Base-by-base conservation (phyloP, 805 yeast genomes). In the Barnettozyma californica region DNA sequence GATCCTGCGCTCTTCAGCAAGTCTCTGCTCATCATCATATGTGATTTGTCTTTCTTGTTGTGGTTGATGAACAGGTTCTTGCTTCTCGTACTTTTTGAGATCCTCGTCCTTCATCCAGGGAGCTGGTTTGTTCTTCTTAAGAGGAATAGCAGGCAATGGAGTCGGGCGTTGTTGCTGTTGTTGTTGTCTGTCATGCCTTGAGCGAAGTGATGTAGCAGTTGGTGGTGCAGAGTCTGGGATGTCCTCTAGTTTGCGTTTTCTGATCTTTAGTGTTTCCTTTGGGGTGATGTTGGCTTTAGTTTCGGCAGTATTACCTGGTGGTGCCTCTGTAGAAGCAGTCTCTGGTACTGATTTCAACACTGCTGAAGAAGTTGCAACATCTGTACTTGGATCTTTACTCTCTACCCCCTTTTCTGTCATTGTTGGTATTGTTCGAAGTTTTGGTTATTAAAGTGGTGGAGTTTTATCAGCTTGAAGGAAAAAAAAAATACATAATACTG, bases 1-100 rank as follows among this genome's bases (percentile, higher is more conserved):
- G 31, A 46, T 26, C 47, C 55, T 38, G 51, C 49, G 54, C 35
- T 52, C 59, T 31, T 51, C 63, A 6, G 56, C 52, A 11, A 53
- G 55, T 23, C 54, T 52, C 42, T 52, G 46, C 39, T 47, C 47
- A 16, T 54, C 44, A 20, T 44, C 49, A 21, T 50, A 46, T 8
- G 41, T 43, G 23, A 13, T 14, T 20, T 19, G 45, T 33, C 42
- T 46, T 26, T 19, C 26, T 13, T 25, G 41, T 20, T 21, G 43
- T 13, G 21, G 29, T 20, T 33, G 26, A 16, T 3, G 21, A 21
- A 14, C 36, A 6, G 50, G 16, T 9, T 42, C 41, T 20, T 48
- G 20, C 13, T 11, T 21, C 29, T 45, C 36, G 13, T 41, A 39
- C 34, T 46, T 45, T 14, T 43, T 39, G 13, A 45, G 27, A 33